These are phyloP conservation scores for Mrakia blollopis DNA, from an alignment of 768 basidiomycete species.

Conservation along the genomic window DNA sequence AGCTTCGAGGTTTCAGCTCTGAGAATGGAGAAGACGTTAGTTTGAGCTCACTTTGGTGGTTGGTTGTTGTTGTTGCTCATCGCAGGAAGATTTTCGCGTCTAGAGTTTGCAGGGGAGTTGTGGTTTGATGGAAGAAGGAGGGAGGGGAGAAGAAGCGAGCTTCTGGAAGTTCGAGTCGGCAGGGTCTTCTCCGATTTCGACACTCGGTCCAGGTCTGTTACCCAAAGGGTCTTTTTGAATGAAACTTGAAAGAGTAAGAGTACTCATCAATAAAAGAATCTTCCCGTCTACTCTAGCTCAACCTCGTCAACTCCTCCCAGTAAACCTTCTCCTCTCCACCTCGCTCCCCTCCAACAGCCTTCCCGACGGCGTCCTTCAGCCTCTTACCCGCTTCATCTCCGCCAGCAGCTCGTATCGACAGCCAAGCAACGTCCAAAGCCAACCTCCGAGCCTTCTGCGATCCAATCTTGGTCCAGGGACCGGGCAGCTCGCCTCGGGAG, in stretches of 20 bases:
- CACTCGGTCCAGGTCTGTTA: neutral
- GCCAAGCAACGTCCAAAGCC: conserved; percentile 57
- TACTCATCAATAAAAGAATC: neutral
- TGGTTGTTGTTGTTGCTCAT: conserved; percentile 5
- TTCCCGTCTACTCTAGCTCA: neutral
- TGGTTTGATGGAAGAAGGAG: neutral
- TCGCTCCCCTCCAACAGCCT: neutral
- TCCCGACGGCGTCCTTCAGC: conserved; percentile 5
- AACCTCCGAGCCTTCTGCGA: conserved; percentile 43
- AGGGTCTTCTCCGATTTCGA: neutral
- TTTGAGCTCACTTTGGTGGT: neutral
- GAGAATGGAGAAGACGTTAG: neutral
- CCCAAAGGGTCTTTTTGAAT: neutral
- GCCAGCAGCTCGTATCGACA: conserved; percentile 32
- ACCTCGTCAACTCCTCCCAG: conserved; percentile 7
- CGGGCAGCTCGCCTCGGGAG: conserved; percentile 63
- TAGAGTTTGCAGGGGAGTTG: neutral
- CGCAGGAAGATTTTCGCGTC: neutral
- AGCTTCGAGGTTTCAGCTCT: neutral
- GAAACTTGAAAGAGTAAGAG: neutral
- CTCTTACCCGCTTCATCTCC: conserved; percentile 25
- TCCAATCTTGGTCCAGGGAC: conserved; percentile 57
- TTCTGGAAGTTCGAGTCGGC: neutral
- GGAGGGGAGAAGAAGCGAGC: neutral
- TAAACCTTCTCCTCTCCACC: conserved; percentile 13